Evolutionary conservation across 768 basidiomycete genomes (phyloP), one percentile per base, ranked within the genome.

Genomic region (Chalciporus piperatus): DNA sequence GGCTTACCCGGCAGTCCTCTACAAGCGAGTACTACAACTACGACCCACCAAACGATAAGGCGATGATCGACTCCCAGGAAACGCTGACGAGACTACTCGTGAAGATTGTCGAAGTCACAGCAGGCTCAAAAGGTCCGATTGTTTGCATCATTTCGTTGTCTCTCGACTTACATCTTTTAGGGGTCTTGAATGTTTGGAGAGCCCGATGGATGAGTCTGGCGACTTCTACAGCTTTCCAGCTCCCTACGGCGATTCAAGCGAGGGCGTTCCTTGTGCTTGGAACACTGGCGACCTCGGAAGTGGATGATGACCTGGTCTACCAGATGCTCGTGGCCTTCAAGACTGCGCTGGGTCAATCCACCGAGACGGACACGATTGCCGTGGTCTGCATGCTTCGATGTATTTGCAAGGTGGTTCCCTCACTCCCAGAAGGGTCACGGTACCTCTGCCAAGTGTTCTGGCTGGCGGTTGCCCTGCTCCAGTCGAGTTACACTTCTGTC

Each of bases 171-270:
- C 28, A 60, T 41, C 54, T 42, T 48, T 19, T 48, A 90, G 90
- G 85, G 11, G 68, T 92, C 3, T 70, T 89, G 27, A 97, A 97
- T 62, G 81, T 89, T 3, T 97, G 94, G 94, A 81, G 88, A 52
- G 91, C 93, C 23, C 79, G 94, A 32, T 96, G 93, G 92, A 93
- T 93, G 87, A 84, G 90, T 38, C 67, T 97, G 51, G 83, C 92
- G 13, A 88, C 89, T 1, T 83, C 90, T 1, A 89, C 89, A 0
- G 92, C 93, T 19, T 96, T 96, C 73, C 94, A 96, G 61, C 79
- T 87, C 42, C 91, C 89, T 4, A 87, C 91, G 0, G 84, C 87
- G 3, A 81, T 93, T n/a, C 94, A 96, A 64, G 83, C 87, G 23
- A 84, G 91, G 10, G 89, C 92, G 0, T 96, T 95, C 66, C 80